Percentiles rank a stretch among this genome's conserved stretches.
Conservation (phyloP, 1,284 basidiomycete genomes). For the Papiliotrema laurentii region DNA sequence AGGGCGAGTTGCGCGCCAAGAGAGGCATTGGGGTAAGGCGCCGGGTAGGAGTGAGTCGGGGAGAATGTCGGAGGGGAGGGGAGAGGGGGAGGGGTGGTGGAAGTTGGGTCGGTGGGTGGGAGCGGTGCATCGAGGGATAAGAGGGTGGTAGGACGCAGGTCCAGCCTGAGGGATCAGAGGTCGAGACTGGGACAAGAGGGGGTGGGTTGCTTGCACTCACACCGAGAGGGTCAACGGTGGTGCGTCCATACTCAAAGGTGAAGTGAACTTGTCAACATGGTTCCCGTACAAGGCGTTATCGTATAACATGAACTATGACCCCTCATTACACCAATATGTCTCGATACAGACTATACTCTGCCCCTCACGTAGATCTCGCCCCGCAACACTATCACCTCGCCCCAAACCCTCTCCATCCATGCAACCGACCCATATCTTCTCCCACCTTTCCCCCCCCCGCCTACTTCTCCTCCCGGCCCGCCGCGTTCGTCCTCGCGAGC, state of each 20-base stretch:
- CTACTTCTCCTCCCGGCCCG: neutral
- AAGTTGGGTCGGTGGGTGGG: slow-evolving; percentile 10
- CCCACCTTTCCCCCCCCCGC: too few relatives aligned
- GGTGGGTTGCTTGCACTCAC: too few relatives aligned
- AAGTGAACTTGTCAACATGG: too few relatives aligned
- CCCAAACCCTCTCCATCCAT: too few relatives aligned
- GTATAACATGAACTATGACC: too few relatives aligned
- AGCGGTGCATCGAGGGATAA: slow-evolving; percentile 1
- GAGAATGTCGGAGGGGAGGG: slow-evolving; percentile 31
- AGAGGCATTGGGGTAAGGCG: slow-evolving; percentile 29
- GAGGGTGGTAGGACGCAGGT: slow-evolving; percentile 15
- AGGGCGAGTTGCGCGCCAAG: slow-evolving; percentile 35
- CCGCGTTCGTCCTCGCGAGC: slow-evolving; percentile 18
- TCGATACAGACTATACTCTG: too few relatives aligned
- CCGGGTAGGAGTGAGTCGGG: slow-evolving; percentile 35
- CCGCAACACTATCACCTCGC: too few relatives aligned
- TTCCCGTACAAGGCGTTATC: too few relatives aligned
- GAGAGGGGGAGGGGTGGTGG: slow-evolving; percentile 30
- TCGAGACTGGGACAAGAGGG: too few relatives aligned
- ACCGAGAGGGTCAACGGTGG: slow-evolving; percentile 25
- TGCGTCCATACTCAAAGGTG: slow-evolving; percentile 15
- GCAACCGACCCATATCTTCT: too few relatives aligned
- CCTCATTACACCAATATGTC: too few relatives aligned
- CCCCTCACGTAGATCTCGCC: too few relatives aligned
- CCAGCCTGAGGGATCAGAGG: slow-evolving; percentile 10